phyloP scores from a whole-genome alignment of 805 yeast genomes.

The Suhomyces prunicola region DNA sequence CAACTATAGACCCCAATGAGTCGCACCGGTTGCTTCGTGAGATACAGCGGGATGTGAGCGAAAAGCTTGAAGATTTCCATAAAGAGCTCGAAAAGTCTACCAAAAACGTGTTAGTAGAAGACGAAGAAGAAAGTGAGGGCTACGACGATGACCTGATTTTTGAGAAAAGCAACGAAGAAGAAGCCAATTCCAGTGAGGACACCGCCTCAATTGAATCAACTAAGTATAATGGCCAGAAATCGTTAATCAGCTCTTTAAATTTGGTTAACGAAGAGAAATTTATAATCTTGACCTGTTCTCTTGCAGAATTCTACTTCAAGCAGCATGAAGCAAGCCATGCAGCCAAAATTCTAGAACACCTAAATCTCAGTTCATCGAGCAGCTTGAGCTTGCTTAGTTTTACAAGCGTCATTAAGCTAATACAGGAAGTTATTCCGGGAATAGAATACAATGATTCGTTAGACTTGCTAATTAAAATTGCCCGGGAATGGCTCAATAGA shows the following conservation, averaged over 20 bases:
- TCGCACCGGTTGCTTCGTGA: constrained; percentile 15
- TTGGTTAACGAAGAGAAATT: constrained; percentile 34
- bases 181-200: background rate
- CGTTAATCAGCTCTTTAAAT: constrained; percentile 29
- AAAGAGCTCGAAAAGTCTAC: constrained; percentile 6
- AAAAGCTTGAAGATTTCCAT: constrained; percentile 18
- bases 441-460: constrained; percentile 21
- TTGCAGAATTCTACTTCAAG: constrained; percentile 20
- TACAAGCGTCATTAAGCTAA: constrained; percentile 26
- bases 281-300: constrained; percentile 27
- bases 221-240: constrained; percentile 11
- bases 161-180: constrained; percentile 1
- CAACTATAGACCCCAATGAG: constrained; percentile 13
- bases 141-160: background rate
- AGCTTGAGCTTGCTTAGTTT: constrained; percentile 30
- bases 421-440: constrained; percentile 15
- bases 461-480: constrained; percentile 25
- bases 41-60: constrained; percentile 17
- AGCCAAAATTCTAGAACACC: constrained; percentile 21
- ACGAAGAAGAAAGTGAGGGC: constrained; percentile 10
- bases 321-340: constrained; percentile 17
- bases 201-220: background rate
- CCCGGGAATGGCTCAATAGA: constrained; percentile 31
- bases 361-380: constrained; percentile 15
- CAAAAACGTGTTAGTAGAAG: constrained; percentile 25